Evolutionary conservation across 306 rosid genomes (phyloP).

Genomic region (Luffa acutangula): DNA sequence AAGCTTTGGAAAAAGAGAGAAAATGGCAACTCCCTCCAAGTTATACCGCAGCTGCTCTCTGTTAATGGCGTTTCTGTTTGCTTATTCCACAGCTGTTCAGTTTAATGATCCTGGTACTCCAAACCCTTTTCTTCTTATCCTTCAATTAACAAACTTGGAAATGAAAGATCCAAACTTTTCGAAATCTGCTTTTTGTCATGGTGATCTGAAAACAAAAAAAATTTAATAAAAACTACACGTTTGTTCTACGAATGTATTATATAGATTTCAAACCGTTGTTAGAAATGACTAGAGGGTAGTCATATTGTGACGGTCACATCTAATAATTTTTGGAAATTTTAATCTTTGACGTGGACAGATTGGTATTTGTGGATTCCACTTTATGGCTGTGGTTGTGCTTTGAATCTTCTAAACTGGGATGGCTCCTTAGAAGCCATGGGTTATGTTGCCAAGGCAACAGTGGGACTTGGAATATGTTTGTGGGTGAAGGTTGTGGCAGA

Average conservation of each 20-base stretch:
- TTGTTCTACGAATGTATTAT: no score
- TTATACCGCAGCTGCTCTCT: slow-evolving; percentile 28
- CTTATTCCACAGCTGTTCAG: slow-evolving; percentile 61
- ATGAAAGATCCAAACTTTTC: not conserved
- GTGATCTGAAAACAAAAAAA: not conserved
- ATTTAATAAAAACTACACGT: not conserved
- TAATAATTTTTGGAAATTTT: not conserved
- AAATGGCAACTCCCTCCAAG: slow-evolving; percentile 31
- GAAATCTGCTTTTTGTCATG: not conserved
- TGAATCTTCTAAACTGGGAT: slow-evolving; percentile 37
- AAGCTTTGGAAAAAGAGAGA: slow-evolving; percentile 8
- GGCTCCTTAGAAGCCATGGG: slow-evolving; percentile 15
- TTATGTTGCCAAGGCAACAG: slow-evolving; percentile 17
- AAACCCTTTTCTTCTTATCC: not conserved
- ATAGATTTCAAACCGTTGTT: not conserved
- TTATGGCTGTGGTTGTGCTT: slow-evolving; percentile 36
- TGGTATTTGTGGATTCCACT: slow-evolving; percentile 78
- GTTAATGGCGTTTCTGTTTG: slow-evolving; percentile 47
- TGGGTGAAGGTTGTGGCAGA: slow-evolving; percentile 34
- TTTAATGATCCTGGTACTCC: slow-evolving; percentile 44
- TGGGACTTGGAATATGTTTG: slow-evolving; percentile 31
- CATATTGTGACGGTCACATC: not conserved
- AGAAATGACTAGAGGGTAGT: not conserved
- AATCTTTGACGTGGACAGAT: slow-evolving; percentile 18
- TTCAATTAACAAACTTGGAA: not conserved